Evolutionary conservation across 2,329 filamentous ascomycete genomes (phyloP).

Genomic region (Aspergillus pseudonomiae): DNA sequence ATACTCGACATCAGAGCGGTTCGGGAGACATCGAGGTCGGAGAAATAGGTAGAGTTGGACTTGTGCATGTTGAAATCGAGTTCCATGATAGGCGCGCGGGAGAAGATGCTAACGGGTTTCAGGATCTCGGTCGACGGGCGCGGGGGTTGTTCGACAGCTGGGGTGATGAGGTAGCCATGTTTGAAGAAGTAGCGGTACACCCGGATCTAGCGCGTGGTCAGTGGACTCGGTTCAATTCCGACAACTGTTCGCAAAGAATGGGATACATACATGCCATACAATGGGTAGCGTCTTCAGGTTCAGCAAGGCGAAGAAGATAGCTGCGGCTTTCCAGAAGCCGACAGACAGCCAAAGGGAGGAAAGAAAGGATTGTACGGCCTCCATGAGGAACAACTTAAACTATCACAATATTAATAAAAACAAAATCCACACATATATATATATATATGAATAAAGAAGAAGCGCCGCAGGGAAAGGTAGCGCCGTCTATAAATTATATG

Average conservation of each 20-base stretch:
- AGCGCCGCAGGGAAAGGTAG: not conserved
- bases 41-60: slow-evolving; percentile 79
- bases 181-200: slow-evolving; percentile 60
- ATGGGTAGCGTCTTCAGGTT: slow-evolving; percentile 34
- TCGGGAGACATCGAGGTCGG: slow-evolving; percentile 79
- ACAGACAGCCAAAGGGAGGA: slow-evolving; percentile 17
- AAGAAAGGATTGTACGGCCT: slow-evolving; percentile 15
- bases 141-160: slow-evolving; percentile 42
- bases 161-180: slow-evolving; percentile 53
- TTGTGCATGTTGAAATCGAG: slow-evolving; percentile 84
- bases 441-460: not conserved
- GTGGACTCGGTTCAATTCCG: not conserved
- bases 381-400: slow-evolving; percentile 6
- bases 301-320: slow-evolving; percentile 29
- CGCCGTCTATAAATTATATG: not conserved
- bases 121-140: slow-evolving; percentile 57
- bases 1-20: slow-evolving; percentile 74
- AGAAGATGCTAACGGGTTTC: slow-evolving; percentile 66
- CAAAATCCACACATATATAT: not conserved
- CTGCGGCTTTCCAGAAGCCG: slow-evolving; percentile 27
- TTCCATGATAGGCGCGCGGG: slow-evolving; percentile 70
- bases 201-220: slow-evolving; percentile 49
- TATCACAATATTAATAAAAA: not conserved
- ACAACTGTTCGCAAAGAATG: not conserved
- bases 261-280: slow-evolving; percentile 34